phyloP scores from a whole-genome alignment of 352 stramenopile genomes.

The Pilasporangium apinafurcum region DNA sequence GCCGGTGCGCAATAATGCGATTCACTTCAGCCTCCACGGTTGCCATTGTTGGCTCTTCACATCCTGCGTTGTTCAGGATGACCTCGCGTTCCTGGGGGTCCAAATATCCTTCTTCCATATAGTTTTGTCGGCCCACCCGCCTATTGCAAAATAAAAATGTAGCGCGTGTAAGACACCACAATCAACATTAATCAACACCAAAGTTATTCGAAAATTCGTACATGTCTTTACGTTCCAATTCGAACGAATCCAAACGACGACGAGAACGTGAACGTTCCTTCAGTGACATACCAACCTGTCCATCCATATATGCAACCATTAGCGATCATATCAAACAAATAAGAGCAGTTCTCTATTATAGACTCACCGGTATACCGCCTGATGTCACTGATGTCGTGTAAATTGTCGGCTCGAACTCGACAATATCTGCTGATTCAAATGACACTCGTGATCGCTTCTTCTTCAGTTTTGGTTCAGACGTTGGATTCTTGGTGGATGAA shows the following conservation, averaged over 20 bases:
- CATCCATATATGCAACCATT: not conserved
- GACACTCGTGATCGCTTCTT: constrained; percentile 66
- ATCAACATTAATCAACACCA: not conserved
- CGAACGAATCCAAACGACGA: constrained; percentile 73
- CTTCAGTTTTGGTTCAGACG: constrained; percentile 19
- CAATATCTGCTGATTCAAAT: constrained; percentile 79
- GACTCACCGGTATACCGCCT: constrained; percentile 47
- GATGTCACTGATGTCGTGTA: constrained; percentile 81
- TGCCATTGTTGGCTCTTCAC: constrained; percentile 55
- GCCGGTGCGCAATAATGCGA: constrained; percentile 69
- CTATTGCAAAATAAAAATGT: constrained; percentile 13
- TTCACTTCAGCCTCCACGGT: constrained; percentile 81
- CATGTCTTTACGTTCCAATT: constrained; percentile 61
- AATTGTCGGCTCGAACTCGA: constrained; percentile 80
- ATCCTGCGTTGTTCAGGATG: constrained; percentile 78
- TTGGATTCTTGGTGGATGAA: not conserved
- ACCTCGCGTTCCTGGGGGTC: constrained; percentile 66
- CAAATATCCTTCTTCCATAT: constrained; percentile 85
- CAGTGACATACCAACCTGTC: constrained; percentile 59
- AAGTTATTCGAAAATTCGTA: constrained; percentile 36
- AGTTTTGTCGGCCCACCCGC: constrained; percentile 69
- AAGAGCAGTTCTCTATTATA: not conserved
- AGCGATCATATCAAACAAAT: not conserved
- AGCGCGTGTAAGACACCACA: too few relatives aligned
- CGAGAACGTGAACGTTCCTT: constrained; percentile 69